A percentile compares a stretch with the other conserved stretches of the same genome.
Conservation (phyloP, 768 basidiomycete species). For the Boletus rufocinnamomeus region DNA sequence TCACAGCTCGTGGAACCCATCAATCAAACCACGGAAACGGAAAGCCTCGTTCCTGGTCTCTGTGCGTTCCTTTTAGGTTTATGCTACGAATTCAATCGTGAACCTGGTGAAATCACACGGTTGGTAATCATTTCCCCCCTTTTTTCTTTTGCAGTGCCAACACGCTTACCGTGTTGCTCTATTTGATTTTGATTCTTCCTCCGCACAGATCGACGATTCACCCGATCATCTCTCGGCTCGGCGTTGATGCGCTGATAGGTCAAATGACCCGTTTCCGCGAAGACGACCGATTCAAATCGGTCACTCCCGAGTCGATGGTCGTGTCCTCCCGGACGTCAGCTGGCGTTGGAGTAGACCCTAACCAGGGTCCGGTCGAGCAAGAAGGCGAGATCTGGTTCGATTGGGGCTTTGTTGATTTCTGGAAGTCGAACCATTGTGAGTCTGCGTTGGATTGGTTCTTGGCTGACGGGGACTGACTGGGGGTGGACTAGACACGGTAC, state of each 20-base stretch:
- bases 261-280: slow-evolving; percentile 87
- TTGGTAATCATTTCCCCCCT: slow-evolving; percentile 34
- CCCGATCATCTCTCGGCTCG: slow-evolving; percentile 87
- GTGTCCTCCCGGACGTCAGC: slow-evolving; percentile 46
- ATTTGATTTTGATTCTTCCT: neutral
- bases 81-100: slow-evolving; percentile 95
- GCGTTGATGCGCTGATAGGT: slow-evolving; percentile 84
- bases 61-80: slow-evolving; percentile 90
- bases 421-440: slow-evolving; percentile 97
- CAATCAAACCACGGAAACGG: slow-evolving; percentile 84
- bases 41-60: slow-evolving; percentile 84
- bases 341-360: neutral
- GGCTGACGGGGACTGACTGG: neutral
- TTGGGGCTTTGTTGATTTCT: slow-evolving; percentile 97
- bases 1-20: slow-evolving; percentile 89
- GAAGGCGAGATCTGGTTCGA: slow-evolving; percentile 96
- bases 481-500: slow-evolving; percentile 70
- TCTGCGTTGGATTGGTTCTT: slow-evolving; percentile 8
- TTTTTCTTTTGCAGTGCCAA: neutral
- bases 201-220: slow-evolving; percentile 73
- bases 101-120: slow-evolving; percentile 96
- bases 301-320: slow-evolving; percentile 85
- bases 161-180: neutral
- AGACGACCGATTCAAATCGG: slow-evolving; percentile 88
- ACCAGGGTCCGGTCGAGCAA: slow-evolving; percentile 39